phyloP scores from a whole-genome alignment of 169 alveolate genomes.

The Eimeria zaria region DNA sequence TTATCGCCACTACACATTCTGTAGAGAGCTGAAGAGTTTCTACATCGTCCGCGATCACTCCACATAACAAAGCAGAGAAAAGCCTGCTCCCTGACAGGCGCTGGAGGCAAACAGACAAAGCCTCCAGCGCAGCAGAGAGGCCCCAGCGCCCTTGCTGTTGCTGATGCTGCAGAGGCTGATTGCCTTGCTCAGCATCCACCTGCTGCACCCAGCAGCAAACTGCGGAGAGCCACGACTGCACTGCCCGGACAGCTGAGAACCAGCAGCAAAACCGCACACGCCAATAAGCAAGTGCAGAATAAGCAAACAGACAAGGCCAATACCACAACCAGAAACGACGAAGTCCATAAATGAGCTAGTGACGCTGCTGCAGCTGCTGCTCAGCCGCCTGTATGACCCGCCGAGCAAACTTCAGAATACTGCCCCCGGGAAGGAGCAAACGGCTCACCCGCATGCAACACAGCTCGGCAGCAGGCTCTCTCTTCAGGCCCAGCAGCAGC shows the following conservation, averaged over 20 bases:
- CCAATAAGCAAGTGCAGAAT: not conserved
- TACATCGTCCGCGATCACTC: conserved; percentile 4
- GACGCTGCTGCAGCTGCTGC: not conserved
- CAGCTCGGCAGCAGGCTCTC: conserved; percentile 40
- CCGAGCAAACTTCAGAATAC: not conserved
- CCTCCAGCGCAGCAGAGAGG: conserved; percentile 2
- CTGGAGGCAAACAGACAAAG: conserved; percentile 48
- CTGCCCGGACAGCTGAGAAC: conserved; percentile 45
- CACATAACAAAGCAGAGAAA: conserved; percentile 37
- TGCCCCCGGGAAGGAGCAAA: not conserved
- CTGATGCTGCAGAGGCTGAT: conserved; percentile 14
- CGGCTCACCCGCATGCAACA: conserved; percentile 40
- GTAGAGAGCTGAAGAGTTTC: conserved; percentile 55
- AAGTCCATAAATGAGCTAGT: not conserved
- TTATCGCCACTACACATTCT: conserved; percentile 41
- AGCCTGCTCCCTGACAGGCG: conserved; percentile 1
- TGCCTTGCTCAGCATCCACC: conserved; percentile 2
- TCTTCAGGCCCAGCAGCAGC: conserved; percentile 27
- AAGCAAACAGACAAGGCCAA: not conserved
- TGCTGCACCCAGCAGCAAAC: conserved; percentile 67
- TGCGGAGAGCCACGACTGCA: conserved; percentile 65
- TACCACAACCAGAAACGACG: not conserved
- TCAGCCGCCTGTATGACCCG: not conserved
- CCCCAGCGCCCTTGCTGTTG: conserved; percentile 11
- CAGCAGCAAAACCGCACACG: conserved; percentile 1